Conservation (phyloP, 139 green algal genomes). For the Pleodorina starrii region DNA sequence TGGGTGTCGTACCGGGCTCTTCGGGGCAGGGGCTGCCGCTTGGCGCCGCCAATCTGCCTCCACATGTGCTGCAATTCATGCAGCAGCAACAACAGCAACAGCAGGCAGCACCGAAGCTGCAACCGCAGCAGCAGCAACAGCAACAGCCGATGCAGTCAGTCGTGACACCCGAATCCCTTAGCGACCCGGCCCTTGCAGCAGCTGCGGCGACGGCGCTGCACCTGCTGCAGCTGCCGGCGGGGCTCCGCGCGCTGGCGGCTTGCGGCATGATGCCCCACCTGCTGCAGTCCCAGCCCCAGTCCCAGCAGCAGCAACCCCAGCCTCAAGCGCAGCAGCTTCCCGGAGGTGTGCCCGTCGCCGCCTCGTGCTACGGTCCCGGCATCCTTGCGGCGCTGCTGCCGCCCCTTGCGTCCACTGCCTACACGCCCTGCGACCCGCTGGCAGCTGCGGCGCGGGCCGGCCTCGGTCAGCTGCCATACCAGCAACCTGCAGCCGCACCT, state of each 20-base stretch:
- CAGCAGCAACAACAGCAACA: slow-evolving; percentile 27
- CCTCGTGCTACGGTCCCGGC: neutral
- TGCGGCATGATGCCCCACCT: slow-evolving; percentile 4
- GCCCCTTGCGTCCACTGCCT: neutral
- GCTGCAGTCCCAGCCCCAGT: slow-evolving; percentile 17
- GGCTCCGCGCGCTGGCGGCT: slow-evolving; percentile 32
- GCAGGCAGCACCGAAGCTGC: neutral
- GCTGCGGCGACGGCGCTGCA: slow-evolving; percentile 23
- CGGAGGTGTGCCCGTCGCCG: neutral
- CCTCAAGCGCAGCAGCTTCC: neutral
- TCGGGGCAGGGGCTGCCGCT: neutral
- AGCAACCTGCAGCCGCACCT: neutral
- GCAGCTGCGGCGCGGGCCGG: neutral
- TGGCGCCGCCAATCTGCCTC: neutral
- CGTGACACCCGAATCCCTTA: neutral
- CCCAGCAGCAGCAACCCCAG: neutral
- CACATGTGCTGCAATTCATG: slow-evolving; percentile 4
- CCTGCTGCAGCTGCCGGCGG: slow-evolving; percentile 49
- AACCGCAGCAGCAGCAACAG: slow-evolving; percentile 13
- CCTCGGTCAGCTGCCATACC: neutral
- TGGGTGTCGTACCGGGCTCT: neutral
- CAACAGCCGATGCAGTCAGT: slow-evolving; percentile 6
- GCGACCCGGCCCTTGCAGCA: slow-evolving; percentile 11
- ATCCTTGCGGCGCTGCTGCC: neutral
- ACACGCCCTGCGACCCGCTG: neutral